Base-by-base conservation (phyloP, 2,329 filamentous ascomycete species). In the Penicillium sp. region DNA sequence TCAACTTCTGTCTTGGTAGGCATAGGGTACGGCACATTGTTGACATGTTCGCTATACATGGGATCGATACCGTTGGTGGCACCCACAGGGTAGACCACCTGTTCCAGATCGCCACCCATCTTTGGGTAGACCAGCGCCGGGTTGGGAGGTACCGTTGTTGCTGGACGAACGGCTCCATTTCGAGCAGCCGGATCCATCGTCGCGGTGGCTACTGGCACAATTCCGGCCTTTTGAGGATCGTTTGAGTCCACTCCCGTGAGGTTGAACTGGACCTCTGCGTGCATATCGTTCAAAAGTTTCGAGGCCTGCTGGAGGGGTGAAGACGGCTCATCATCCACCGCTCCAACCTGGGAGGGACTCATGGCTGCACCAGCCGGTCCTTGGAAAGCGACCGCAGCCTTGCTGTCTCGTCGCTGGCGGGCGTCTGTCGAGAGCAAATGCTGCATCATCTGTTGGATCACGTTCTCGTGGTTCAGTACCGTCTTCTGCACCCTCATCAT, bases 51-150 rank as follows among this genome's bases (percentile, higher is more conserved):
- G 58, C 87, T 86, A 64, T 91, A 90, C 77, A 95, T 93, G 1
- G 91, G 90, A 63, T 96, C 90, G 56, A 96, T 96, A 43, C 90
- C 90, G 55, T 94, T 87, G 0, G 85, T 93, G 55, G 89, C 83
- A 14, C 90, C 90, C 13, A 95, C 89, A 0, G 91, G 90, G 64
- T 96, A 97, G 8, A 96, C 89, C 44, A 94, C 79, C 53, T 77
- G 79, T 51, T 86, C 83, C 36, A 85, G 67, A 45, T 86, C 82
- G 11, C 74, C 74, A 31, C 77, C 66, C 50, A 74, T 69, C 49
- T 77, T 74, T 20, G 68, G 58, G 55, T 70, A 77, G 4, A 75
- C 75, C 62, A 80, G 71, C 2, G 74, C 69, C 3, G 73, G 72
- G 31, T 73, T 76, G 1, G 79, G 79, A 3, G 67, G 66, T 26